phyloP scores from a whole-genome alignment of 768 basidiomycete species.

The Melanogaster broomeanus region DNA sequence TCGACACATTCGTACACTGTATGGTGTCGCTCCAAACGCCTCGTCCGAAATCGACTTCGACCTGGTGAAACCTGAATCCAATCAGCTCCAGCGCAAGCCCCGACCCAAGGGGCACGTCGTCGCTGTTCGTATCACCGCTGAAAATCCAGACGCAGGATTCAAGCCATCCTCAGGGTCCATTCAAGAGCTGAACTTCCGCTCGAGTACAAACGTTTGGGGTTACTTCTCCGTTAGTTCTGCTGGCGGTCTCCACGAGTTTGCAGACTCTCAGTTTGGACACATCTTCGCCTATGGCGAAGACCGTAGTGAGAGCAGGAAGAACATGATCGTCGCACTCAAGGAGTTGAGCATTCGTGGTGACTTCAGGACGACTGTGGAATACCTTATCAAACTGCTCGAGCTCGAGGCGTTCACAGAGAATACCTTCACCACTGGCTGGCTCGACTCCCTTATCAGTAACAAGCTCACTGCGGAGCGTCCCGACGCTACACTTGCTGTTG shows the following conservation, averaged over 20 bases:
- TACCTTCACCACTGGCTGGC: slow-evolving; percentile 97
- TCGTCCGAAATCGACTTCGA: slow-evolving; percentile 96
- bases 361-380: slow-evolving; percentile 98
- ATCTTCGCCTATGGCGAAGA: slow-evolving; percentile 99
- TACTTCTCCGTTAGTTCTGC: slow-evolving; percentile 97
- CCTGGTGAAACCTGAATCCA: slow-evolving; percentile 85
- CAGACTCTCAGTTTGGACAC: slow-evolving; percentile 99
- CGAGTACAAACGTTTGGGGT: slow-evolving; percentile 99
- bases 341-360: slow-evolving; percentile 98
- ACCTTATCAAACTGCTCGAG: slow-evolving; percentile 96
- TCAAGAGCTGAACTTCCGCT: slow-evolving; percentile 99
- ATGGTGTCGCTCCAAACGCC: slow-evolving; percentile 90
- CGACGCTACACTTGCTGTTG: slow-evolving; percentile 87
- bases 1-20: slow-evolving; percentile 92
- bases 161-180: slow-evolving; percentile 97
- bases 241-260: slow-evolving; percentile 97
- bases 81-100: slow-evolving; percentile 90
- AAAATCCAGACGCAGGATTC: slow-evolving; percentile 99
- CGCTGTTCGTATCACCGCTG: slow-evolving; percentile 98
- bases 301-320: slow-evolving; percentile 92
- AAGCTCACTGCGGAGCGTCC: slow-evolving; percentile 98
- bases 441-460: slow-evolving; percentile 95
- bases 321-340: slow-evolving; percentile 99
- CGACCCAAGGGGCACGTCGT: slow-evolving; percentile 98
- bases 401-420: slow-evolving; percentile 96